Base-by-base conservation (phyloP, 768 basidiomycete species). In the Tulasnella calospora region DNA sequence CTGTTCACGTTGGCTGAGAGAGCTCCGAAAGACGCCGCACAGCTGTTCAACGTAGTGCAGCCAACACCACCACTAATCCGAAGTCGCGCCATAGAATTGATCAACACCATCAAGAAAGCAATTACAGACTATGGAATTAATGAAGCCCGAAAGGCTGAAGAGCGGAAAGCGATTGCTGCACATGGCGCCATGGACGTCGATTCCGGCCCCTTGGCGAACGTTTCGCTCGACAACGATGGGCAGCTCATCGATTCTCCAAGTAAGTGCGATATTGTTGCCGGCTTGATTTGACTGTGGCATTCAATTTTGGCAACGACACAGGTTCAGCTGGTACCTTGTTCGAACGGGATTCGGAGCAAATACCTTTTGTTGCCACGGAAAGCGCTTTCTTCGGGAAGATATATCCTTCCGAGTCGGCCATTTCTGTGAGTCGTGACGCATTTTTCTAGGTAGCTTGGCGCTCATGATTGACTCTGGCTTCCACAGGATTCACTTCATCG, bases 1-100 rank as follows among this genome's bases (percentile, higher is more conserved):
- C 83, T 95, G 35, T 93, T 95, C 82, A 86, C 87, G 78, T 84
- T 94, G 27, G 91, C 90, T n/a, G 93, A 94, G 81, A 87, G 87
- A 35, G 87, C 89, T 9, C 94, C 94, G 17, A 86, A 86, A 35
- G 90, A 93, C 81, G 87, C 91, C 85, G 87, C 89, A 5, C 87
- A 87, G 4, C 83, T 95, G 61, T 84, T 93, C 72, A 85, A 87
- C n/a, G 81, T 88, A 36, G 91, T 94, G 81, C 86, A 85, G 77
- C 86, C 87, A 4, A 86, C 91, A 5, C 91, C 92, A 17, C 87
- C 89, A n/a, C 85, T 93, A 2, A 85, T 94, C 27, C 88, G 89
- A 79, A 86, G 87, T 73, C 86, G 90, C 36, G 88, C 88, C 10
- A 89, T 88, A 79, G 93, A 94, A 82, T 84, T 94, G 55, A 84